Evolutionary conservation across 2,329 filamentous ascomycete genomes (phyloP), one percentile per base, ranked within the genome.

Genomic region (Neopestalotiopsis rosae): DNA sequence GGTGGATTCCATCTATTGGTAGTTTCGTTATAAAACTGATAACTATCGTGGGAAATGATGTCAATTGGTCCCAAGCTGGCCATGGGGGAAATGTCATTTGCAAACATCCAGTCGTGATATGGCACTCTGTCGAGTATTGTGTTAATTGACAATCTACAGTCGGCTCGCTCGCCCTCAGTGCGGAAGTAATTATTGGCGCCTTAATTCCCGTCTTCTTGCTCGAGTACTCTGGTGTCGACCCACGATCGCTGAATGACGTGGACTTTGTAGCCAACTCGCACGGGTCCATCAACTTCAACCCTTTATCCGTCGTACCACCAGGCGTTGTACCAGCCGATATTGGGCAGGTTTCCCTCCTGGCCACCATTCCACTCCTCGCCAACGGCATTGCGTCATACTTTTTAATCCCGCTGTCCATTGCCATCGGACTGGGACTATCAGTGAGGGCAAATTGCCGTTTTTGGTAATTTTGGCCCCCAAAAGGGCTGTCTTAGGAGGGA

Each of bases 381-480:
- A 80, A 80, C 65, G 80, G 80, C n/a, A 73, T 77, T 14, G 77
- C 79, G 4, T 77, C 76, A 34, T 80, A 80, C 71, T 67, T 81
- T n/a, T 76, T 81, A n/a, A 75, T 82, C 0, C 80, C 81, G 6
- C 72, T 82, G n/a, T 81, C 79, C 1, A 79, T 79, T 17, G 79
- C 74, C 59, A 72, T 81, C 38, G 81, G 81, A 5, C n/a, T n/a
- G n/a, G n/a, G n/a, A n/a, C n/a, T n/a, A n/a, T n/a, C n/a, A n/a
- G n/a, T n/a, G n/a, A n/a, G n/a, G n/a, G n/a, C n/a, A n/a, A n/a
- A n/a, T n/a, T n/a, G n/a, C n/a, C n/a, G n/a, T n/a, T n/a, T n/a
- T n/a, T n/a, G n/a, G n/a, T n/a, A n/a, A n/a, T n/a, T n/a, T n/a
- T n/a, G n/a, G n/a, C n/a, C n/a, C n/a, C n/a, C n/a, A n/a, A n/a